A percentile compares a stretch with the other conserved stretches of the same genome.
Conservation (phyloP, 768 basidiomycete genomes). For the Phanerochaete sordida region DNA sequence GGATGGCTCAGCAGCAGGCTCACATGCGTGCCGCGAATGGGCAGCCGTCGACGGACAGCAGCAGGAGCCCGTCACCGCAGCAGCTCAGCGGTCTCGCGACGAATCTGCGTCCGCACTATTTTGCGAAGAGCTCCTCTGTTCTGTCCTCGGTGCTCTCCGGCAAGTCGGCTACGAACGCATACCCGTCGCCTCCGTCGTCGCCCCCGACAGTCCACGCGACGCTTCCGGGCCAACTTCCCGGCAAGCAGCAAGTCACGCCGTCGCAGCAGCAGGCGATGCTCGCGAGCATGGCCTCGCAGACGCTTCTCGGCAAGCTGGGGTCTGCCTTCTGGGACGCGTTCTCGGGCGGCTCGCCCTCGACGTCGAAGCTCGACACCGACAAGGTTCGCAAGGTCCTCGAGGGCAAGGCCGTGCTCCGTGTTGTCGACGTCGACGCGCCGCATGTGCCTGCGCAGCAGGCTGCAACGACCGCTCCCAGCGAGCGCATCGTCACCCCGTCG, state of each 20-base stretch:
- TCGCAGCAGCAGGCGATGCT: slow-evolving; percentile 46
- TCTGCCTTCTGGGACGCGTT: slow-evolving; percentile 89
- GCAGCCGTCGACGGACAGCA: slow-evolving; percentile 6
- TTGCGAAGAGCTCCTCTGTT: slow-evolving; percentile 25
- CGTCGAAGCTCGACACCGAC: slow-evolving; percentile 52
- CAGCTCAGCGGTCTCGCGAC: slow-evolving; percentile 26
- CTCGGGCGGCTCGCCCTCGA: slow-evolving; percentile 37
- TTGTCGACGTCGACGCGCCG: slow-evolving; percentile 68
- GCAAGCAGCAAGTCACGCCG: slow-evolving; percentile 27
- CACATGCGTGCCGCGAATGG: slow-evolving; percentile 24
- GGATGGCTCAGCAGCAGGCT: slow-evolving; percentile 76
- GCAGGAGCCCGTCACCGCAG: slow-evolving; percentile 10
- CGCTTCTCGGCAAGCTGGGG: slow-evolving; percentile 66
- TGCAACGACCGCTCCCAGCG: background rate
- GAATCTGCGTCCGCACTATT: slow-evolving; percentile 36
- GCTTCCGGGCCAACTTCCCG: slow-evolving; percentile 22
- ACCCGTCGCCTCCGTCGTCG: slow-evolving; percentile 44
- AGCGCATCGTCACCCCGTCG: slow-evolving; percentile 3
- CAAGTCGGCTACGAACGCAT: slow-evolving; percentile 36
- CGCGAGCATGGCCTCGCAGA: slow-evolving; percentile 77
- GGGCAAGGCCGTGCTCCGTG: slow-evolving; percentile 73
- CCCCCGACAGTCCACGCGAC: slow-evolving; percentile 28
- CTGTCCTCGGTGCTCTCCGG: slow-evolving; percentile 39
- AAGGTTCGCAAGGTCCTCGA: slow-evolving; percentile 81
- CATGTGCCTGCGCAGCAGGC: background rate